Evolutionary conservation across 305 asterid genomes (phyloP).

Genomic region (Plantago coronopus): DNA sequence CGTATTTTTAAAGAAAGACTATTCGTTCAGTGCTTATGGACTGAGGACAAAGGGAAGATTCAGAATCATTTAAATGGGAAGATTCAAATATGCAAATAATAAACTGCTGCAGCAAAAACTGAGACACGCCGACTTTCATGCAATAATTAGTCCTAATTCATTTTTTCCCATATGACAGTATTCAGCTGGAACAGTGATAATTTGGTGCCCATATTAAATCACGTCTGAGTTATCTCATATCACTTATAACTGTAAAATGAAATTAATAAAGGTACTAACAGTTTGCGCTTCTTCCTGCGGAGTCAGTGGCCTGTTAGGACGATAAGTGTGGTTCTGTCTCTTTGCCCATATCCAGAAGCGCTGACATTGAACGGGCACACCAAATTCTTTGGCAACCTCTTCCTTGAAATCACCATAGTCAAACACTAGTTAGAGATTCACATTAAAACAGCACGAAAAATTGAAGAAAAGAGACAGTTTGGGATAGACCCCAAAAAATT

Average conservation of each 20-base stretch:
- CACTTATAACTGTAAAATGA: conserved; percentile 13
- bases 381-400: conserved; percentile 81
- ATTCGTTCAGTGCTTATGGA: no score
- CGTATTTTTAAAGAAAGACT: no score
- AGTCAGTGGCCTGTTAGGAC: conserved; percentile 84
- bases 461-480: conserved; percentile 6
- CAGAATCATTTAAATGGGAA: no score
- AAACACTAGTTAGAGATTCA: conserved; percentile 7
- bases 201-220: conserved; percentile 5
- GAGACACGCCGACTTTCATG: no score
- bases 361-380: conserved; percentile 80
- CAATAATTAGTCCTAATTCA: not conserved
- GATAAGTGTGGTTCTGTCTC: conserved; percentile 88
- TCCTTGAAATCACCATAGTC: conserved; percentile 43
- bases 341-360: conserved; percentile 96
- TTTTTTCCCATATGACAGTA: no score
- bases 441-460: not conserved
- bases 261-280: conserved; percentile 33
- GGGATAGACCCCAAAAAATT: not conserved
- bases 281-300: conserved; percentile 78
- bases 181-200: no score
- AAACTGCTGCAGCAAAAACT: no score
- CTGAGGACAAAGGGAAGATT: no score
- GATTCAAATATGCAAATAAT: no score
- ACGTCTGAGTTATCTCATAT: not conserved